Conservation (phyloP, 1,284 basidiomycete species). For the Tilletia horrida region DNA sequence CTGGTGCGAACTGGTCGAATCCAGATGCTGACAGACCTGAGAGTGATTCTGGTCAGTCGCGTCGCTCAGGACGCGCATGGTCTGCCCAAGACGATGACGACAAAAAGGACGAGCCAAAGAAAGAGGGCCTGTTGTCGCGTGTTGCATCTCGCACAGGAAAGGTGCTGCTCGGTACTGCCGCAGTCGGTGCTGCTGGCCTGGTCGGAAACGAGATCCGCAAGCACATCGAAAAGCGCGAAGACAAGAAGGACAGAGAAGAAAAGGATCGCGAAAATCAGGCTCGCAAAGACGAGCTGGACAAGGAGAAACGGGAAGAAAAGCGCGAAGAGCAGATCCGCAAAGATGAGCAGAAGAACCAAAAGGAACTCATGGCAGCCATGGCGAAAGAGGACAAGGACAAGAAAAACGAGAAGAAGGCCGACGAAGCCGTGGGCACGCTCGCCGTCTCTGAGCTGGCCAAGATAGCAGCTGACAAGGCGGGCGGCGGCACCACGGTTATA, state of each 20-base stretch:
- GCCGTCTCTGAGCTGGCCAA: constrained; percentile 13
- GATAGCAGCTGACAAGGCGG: constrained; percentile 5
- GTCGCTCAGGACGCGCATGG: constrained; percentile 13
- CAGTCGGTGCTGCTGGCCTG: neutral
- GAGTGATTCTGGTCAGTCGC: constrained; percentile 8
- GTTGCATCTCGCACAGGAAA: constrained; percentile 6
- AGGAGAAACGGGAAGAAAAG: constrained; percentile 24
- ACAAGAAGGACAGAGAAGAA: constrained; percentile 14
- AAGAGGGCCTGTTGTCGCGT: neutral
- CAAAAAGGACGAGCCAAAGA: constrained; percentile 10
- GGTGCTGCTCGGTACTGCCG: neutral
- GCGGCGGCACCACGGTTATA: neutral
- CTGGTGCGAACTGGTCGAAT: constrained; percentile 14
- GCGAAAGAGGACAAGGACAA: constrained; percentile 31
- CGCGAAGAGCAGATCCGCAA: constrained; percentile 38
- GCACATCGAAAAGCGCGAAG: constrained; percentile 11
- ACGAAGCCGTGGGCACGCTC: neutral
- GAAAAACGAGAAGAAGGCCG: constrained; percentile 22
- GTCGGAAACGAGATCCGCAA: constrained; percentile 15
- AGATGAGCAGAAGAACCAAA: constrained; percentile 27
- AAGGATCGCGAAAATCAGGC: neutral
- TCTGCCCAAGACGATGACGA: constrained; percentile 8
- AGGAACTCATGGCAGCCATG: constrained; percentile 30
- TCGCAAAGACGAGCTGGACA: neutral
- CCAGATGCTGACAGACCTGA: constrained; percentile 11